A percentile compares a stretch with the other conserved stretches of the same genome.
These are phyloP conservation scores for Candida sphagnicola DNA, from an alignment of 805 yeast genomes.

Conservation along the genomic window DNA sequence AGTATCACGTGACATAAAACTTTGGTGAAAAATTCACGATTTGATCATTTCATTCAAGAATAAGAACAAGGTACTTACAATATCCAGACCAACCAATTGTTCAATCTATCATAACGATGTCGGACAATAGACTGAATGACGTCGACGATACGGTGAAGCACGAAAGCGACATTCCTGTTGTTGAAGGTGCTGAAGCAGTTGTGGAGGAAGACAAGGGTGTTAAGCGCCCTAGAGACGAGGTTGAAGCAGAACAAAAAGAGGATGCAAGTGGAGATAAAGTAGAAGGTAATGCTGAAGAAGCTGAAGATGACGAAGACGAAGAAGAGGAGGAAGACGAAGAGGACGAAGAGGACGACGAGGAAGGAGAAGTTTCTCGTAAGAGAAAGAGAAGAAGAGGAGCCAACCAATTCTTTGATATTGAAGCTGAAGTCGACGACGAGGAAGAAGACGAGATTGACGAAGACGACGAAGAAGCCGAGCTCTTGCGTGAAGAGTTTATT, in stretches of 20 bases:
- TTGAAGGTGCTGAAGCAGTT: background rate
- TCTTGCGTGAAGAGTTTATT: constrained; percentile 77
- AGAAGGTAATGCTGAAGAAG: constrained; percentile 14
- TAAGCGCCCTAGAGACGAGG: constrained; percentile 8
- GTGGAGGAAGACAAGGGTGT: background rate
- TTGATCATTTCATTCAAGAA: constrained; percentile 3
- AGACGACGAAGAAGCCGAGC: constrained; percentile 90
- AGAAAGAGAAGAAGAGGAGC: constrained; percentile 45
- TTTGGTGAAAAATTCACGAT: constrained; percentile 1
- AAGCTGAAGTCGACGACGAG: constrained; percentile 97
- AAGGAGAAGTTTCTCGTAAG: constrained; percentile 47
- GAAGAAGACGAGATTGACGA: constrained; percentile 87
- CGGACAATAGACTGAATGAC: constrained; percentile 3
- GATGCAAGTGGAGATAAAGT: constrained; percentile 9
- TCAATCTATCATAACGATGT: constrained; percentile 1
- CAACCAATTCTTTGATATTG: constrained; percentile 95
- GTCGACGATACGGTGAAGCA: constrained; percentile 3
- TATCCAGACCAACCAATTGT: background rate
- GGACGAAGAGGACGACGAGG: constrained; percentile 51
- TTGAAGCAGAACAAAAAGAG: constrained; percentile 10
- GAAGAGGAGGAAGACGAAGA: constrained; percentile 47
- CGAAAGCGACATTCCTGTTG: background rate
- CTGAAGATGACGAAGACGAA: constrained; percentile 28
- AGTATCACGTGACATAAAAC: constrained; percentile 1
- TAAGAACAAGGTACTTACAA: too few species aligned